Evolutionary conservation across 768 basidiomycete species (phyloP), one percentile per base, ranked within the genome.

Genomic region (Panellus pusillus): DNA sequence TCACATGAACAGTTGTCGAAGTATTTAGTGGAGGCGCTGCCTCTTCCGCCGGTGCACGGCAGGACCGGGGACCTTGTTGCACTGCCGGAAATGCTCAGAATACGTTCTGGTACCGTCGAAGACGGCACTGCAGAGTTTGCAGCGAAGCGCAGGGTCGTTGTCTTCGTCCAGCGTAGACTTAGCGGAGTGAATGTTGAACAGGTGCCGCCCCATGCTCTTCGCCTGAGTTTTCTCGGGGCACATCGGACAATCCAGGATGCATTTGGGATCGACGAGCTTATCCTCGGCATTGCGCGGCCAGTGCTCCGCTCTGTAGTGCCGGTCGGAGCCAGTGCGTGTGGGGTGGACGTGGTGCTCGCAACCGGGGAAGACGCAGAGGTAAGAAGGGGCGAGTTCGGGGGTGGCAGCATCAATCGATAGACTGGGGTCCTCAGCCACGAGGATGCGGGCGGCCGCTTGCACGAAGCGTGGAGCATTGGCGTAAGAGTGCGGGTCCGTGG

Each of bases 141-240:
- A 56, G 20, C 27, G 36, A 15, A 52, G 35, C 9, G 28, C 17
- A 19, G n/a, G 7, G 9, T 35, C 32, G 14, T 9, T 7, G 11
- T 35, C 11, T 2, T 35, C n/a, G n/a, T 13, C 9, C 6, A n/a
- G 5, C n/a, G n/a, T n/a, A 8, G 14, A 43, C 28, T 14, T 37
- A 3, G 38, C 27, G 6, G 7, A 18, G 17, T 55, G 54, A 13
- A 39, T 18, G 3, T 35, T n/a, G 15, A 47, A 3, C 37, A 55
- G 17, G 38, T 56, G 55, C 11, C 49, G 55, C 5, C 55, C 55
- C n/a, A 56, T 15, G 27, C 20, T 37, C 24, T 15, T 29, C 32
- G 14, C 14, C 32, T 35, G 32, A 9, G 32, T 35, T 2, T 3
- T 20, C 37, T 8, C 9, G 7, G 20, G 24, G 49, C 49, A 51